A percentile compares a stretch with the other conserved stretches of the same genome.
phyloP scores from a whole-genome alignment of 2,329 filamentous ascomycete genomes.

The Tolypocladium amazonense region DNA sequence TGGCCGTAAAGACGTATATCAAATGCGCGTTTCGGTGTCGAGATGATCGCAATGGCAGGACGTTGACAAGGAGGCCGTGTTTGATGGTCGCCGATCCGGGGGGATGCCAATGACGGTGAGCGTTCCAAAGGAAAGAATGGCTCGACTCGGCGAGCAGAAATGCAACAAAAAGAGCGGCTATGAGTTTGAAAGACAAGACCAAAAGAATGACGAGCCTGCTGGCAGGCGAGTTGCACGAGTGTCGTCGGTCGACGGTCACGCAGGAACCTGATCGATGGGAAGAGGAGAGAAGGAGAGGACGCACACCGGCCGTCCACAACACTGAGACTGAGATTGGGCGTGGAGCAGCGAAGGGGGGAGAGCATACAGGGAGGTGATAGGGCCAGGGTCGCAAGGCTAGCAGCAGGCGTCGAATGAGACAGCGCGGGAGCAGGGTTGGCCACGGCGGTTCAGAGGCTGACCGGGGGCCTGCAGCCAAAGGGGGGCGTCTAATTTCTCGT shows the following conservation, averaged over 20 bases:
- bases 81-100: background rate
- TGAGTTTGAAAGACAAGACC: slow-evolving; percentile 11
- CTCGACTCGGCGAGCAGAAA: background rate
- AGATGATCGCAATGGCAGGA: background rate
- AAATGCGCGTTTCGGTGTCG: background rate
- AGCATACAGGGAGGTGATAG: background rate
- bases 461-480: background rate
- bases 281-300: slow-evolving; percentile 13
- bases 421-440: slow-evolving; percentile 2
- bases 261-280: slow-evolving; percentile 20
- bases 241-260: slow-evolving; percentile 24
- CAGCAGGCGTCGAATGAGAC: slow-evolving; percentile 7
- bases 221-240: slow-evolving; percentile 31
- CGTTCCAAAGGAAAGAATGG: slow-evolving; percentile 1
- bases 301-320: background rate
- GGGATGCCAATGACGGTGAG: background rate
- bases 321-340: background rate
- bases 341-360: slow-evolving; percentile 1
- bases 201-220: slow-evolving; percentile 49
- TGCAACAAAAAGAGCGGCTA: slow-evolving; percentile 28
- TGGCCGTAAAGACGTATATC: slow-evolving; percentile 11
- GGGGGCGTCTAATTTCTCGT: background rate
- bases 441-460: background rate
- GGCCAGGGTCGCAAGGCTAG: background rate
- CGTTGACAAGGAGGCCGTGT: no score